Evolutionary conservation across 2,329 filamentous ascomycete genomes (phyloP).

Genomic region (Ophiocordyceps camponoti-rufipedis): DNA sequence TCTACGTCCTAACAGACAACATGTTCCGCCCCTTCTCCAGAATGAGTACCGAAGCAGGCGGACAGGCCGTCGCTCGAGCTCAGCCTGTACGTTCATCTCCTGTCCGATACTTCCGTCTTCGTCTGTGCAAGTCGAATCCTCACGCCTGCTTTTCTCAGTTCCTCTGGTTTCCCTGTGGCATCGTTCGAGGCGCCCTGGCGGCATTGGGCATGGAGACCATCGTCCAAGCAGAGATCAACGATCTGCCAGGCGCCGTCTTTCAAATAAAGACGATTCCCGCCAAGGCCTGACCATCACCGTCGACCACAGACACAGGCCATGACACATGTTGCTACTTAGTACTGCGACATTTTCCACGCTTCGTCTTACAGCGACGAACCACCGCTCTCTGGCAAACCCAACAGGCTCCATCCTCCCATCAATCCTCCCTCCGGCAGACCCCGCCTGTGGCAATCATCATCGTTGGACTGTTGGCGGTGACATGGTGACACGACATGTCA

Average conservation of each 20-base stretch:
- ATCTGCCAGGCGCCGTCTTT: slow-evolving; percentile 78
- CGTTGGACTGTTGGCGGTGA: neutral
- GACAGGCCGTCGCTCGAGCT: slow-evolving; percentile 54
- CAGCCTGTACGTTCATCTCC: slow-evolving; percentile 48
- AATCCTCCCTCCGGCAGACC: neutral
- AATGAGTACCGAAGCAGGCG: slow-evolving; percentile 70
- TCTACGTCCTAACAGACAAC: slow-evolving; percentile 91
- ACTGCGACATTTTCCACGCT: neutral
- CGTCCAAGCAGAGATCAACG: slow-evolving; percentile 76
- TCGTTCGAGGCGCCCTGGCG: slow-evolving; percentile 83
- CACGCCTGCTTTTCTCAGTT: slow-evolving; percentile 36
- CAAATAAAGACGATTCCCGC: slow-evolving; percentile 74
- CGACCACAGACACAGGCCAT: too few relatives aligned
- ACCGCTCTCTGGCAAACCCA: neutral
- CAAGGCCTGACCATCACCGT: slow-evolving; percentile 31
- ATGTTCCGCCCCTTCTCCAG: slow-evolving; percentile 73
- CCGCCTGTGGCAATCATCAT: neutral
- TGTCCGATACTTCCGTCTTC: neutral
- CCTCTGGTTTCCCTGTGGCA: slow-evolving; percentile 85
- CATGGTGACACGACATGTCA: slow-evolving; percentile 10
- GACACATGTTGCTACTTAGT: neutral
- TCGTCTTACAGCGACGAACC: neutral
- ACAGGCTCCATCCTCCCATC: neutral
- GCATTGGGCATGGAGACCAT: slow-evolving; percentile 80
- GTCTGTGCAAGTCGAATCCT: too few relatives aligned